Percentiles rank a stretch among this genome's conserved stretches.
Evolutionary conservation across 345 rosid genomes (phyloP).

Genomic region (Anastatica hierochuntica): DNA sequence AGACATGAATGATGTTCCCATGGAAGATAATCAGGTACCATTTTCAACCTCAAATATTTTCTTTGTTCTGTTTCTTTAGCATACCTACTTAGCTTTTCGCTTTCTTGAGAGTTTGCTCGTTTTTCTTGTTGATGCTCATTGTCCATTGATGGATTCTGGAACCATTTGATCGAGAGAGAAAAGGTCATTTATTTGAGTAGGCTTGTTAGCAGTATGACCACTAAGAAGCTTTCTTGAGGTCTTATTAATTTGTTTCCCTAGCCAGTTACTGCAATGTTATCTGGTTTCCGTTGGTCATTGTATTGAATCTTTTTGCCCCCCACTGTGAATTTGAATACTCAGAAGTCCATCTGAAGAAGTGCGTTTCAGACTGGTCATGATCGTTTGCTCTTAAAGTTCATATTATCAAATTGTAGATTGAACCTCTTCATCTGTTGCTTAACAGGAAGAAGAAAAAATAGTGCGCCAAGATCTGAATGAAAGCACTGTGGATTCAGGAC

Average conservation of each 20-base stretch:
- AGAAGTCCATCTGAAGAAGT: background rate
- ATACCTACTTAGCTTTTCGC: too few species aligned
- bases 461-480: conserved; percentile 88
- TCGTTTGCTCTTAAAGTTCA: background rate
- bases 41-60: background rate
- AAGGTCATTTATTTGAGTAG: too few species aligned
- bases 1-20: conserved; percentile 56
- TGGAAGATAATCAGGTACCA: conserved; percentile 68
- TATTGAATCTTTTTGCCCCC: background rate
- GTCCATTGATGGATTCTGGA: too few species aligned
- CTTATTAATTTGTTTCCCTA: too few species aligned
- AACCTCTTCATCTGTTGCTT: conserved; percentile 14
- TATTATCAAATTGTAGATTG: background rate
- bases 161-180: too few species aligned
- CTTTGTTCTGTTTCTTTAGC: background rate
- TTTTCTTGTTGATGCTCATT: too few species aligned
- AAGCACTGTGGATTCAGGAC: conserved; percentile 67
- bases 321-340: background rate
- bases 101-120: too few species aligned
- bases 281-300: too few species aligned
- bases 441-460: conserved; percentile 40
- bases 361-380: background rate
- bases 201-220: background rate
- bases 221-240: background rate
- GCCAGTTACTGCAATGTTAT: too few species aligned